Evolutionary conservation across 1,284 basidiomycete genomes (phyloP), one percentile per base, ranked within the genome.

Genomic region (Trichosporon sp.): DNA sequence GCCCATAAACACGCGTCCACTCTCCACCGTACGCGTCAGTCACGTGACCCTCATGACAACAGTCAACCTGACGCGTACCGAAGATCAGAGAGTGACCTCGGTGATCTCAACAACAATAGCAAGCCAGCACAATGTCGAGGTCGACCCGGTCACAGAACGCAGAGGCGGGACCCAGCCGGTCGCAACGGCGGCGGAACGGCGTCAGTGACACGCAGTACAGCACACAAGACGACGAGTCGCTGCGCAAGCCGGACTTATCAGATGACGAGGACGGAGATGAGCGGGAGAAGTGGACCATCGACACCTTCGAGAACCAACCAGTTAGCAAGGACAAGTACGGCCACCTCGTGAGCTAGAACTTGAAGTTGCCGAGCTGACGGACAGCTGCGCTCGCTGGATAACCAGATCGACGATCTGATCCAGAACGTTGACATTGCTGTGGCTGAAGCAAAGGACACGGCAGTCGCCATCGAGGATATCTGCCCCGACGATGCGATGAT

Each of bases 161-260:
- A 14, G 56, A 61, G 14, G 56, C 56, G 4, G 56, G 56, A 1
- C 56, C 56, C 11, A 61, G 56, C 56, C 26, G 16, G 14, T 16
- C 56, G 1, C 56, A 35, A 12, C 26, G 56, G 14, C 56, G 32
- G 10, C 11, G 12, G 31, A 61, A 61, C 14, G 56, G 56, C 26
- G 32, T 61, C 26, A 21, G 12, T 12, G 31, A n/a, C 31, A 32
- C 56, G 56, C 56, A 61, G 56, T n/a, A 4, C 56, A 32, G 56
- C 32, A 61, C 56, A 6, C 56, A 63, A 6, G 67, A 64, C 21
- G 68, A 51, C 19, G 54, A 68, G 64, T 19, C 10, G 4, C 67
- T 43, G 7, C 37, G 85, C 4, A 80, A 80, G 40, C 89, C 88
- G 80, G 92, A 91, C 0, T 85, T 51, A 6, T 67, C 54, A 11